phyloP scores from a whole-genome alignment of 78 protist species.

The Neovahlkampfia damariscottae region DNA sequence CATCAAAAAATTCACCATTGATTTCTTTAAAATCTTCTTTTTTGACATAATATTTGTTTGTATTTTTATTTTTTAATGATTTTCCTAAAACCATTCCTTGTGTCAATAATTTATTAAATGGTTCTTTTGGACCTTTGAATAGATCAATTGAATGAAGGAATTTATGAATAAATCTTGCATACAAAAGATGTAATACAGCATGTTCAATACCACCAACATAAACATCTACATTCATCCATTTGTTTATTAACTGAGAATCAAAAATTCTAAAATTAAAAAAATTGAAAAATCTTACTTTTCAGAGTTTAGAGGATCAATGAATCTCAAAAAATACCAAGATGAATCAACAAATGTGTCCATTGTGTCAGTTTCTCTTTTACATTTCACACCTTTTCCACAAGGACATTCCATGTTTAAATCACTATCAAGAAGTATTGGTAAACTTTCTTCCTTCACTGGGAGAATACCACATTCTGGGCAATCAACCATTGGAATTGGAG shows the following conservation, averaged over 20 bases:
- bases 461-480: constrained; percentile 51
- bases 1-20: constrained; percentile 10
- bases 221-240: constrained; percentile 64
- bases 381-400: constrained; percentile 1
- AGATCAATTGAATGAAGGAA: constrained; percentile 29
- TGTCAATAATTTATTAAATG: constrained; percentile 44
- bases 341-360: constrained; percentile 89
- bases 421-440: constrained; percentile 52
- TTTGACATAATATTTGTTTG: constrained; percentile 6
- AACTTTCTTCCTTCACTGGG: constrained; percentile 52
- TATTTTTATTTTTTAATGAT: constrained; percentile 2
- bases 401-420: neutral
- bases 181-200: constrained; percentile 82
- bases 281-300: neutral
- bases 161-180: constrained; percentile 70
- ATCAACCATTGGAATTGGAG: constrained; percentile 79
- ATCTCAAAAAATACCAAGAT: constrained; percentile 72
- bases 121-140: constrained; percentile 32
- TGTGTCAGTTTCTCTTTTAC: constrained; percentile 67
- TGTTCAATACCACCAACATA: constrained; percentile 89
- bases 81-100: constrained; percentile 60
- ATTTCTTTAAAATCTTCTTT: neutral
- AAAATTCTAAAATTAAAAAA: too few relatives aligned
- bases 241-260: too few relatives aligned
- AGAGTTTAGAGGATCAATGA: constrained; percentile 32